Percentiles rank a stretch among this genome's conserved stretches.
These are phyloP conservation scores for Candida endomychidarum DNA, from an alignment of 805 yeast species.

Conservation along the genomic window DNA sequence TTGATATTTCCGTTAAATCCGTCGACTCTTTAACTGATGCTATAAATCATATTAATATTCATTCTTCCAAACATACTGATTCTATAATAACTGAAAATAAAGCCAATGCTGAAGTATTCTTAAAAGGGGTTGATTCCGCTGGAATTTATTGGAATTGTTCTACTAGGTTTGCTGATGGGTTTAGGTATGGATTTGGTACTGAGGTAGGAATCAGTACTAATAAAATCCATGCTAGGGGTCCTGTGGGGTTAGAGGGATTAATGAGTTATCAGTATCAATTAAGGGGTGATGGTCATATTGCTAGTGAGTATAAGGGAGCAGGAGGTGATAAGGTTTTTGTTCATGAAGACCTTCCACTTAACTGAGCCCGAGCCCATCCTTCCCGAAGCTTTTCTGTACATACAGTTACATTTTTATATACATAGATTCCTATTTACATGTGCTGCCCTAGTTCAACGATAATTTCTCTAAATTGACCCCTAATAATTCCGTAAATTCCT, in stretches of 20 bases:
- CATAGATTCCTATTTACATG: not conserved
- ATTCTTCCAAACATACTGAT: conserved; percentile 97
- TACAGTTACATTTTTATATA: not conserved
- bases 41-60: conserved; percentile 80
- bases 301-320: conserved; percentile 87
- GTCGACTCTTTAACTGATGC: conserved; percentile 66
- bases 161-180: conserved; percentile 97
- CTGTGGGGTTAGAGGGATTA: conserved; percentile 96
- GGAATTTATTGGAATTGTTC: conserved; percentile 98
- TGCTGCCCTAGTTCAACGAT: not conserved
- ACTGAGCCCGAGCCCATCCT: too few relatives aligned
- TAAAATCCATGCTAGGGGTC: conserved; percentile 97
- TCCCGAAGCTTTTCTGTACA: conserved; percentile 51
- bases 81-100: conserved; percentile 80
- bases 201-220: conserved; percentile 98
- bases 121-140: conserved; percentile 87
- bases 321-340: conserved; percentile 81
- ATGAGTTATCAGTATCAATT: conserved; percentile 94
- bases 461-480: too few relatives aligned
- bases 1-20: conserved; percentile 74
- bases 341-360: conserved; percentile 59
- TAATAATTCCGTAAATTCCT: conserved; percentile 13
- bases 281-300: conserved; percentile 91
- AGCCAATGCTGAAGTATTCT: conserved; percentile 67
- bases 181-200: conserved; percentile 97